These are phyloP conservation scores for Mycena polygramma DNA, from an alignment of 768 basidiomycete species.

Conservation along the genomic window DNA sequence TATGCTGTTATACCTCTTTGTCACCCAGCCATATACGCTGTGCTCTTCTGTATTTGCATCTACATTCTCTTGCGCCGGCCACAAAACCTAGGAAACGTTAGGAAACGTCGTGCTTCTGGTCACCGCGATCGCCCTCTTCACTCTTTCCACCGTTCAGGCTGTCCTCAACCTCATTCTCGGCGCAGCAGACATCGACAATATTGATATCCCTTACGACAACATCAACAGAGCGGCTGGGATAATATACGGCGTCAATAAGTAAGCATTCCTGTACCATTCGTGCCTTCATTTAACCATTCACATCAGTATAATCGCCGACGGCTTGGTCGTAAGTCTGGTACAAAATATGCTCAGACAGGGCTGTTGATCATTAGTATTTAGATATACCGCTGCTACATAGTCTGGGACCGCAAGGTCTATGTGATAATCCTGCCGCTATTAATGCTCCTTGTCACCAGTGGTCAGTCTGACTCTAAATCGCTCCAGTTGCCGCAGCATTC, in stretches of 20 bases:
- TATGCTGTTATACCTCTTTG: not conserved
- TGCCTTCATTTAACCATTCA: slow-evolving; percentile 8
- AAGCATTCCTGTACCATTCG: slow-evolving; percentile 25
- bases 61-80: slow-evolving; percentile 42
- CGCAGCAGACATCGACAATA: slow-evolving; percentile 41
- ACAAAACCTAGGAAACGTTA: slow-evolving; percentile 40
- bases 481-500: not conserved
- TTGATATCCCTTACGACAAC: slow-evolving; percentile 44
- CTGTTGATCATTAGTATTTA: slow-evolving; percentile 18
- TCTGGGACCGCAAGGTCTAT: slow-evolving; percentile 47
- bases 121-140: slow-evolving; percentile 45
- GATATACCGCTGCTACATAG: slow-evolving; percentile 50
- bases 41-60: slow-evolving; percentile 48
- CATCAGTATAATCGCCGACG: slow-evolving; percentile 46
- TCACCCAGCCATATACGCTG: slow-evolving; percentile 43
- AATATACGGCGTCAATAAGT: slow-evolving; percentile 51
- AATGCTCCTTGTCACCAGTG: slow-evolving; percentile 42
- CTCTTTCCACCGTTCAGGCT: slow-evolving; percentile 46
- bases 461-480: slow-evolving; percentile 32
- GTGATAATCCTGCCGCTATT: slow-evolving; percentile 45
- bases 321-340: slow-evolving; percentile 44
- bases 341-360: not conserved
- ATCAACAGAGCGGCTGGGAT: slow-evolving; percentile 44
- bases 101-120: slow-evolving; percentile 44
- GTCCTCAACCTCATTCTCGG: slow-evolving; percentile 47